Base-by-base conservation (phyloP, 192 early-diverging fungal species). In the Backusella circina region DNA sequence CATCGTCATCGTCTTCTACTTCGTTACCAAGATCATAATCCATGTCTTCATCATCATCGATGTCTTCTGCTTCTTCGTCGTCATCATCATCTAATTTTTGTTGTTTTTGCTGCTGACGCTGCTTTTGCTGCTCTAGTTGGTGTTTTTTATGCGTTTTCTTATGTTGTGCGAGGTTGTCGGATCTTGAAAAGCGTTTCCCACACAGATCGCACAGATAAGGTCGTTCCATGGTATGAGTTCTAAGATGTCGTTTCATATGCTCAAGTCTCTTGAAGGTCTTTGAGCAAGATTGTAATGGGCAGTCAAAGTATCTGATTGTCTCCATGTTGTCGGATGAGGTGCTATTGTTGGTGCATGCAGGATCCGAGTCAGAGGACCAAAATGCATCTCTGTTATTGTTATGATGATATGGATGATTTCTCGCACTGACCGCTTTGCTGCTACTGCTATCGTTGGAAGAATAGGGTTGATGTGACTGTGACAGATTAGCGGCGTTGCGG, bases 141-240 rank as follows among this genome's bases (percentile, higher is more conserved):
- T 35, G 54, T n/a, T 54, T 51, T 37, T 73, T 33, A 64, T 89
- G 88, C 8, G 88, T 89, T 70, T 89, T 89, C 65, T 84, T 82
- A 80, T 89, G 88, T 44, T 87, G 86, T 50, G 88, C 86, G 64
- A 89, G 71, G 67, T 89, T 89, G 65, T 89, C 88, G 5, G 84
- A 85, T 57, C 88, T 72, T 31, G 88, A 89, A 73, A 89, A 89
- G 12, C 85, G 76, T 66, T 89, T 89, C n/a, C 84, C 81, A 73
- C 88, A 89, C 10, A 85, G 72, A 30, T 67, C 72, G 72, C 88
- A 89, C 7, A 84, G 79, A 75, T 89, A 89, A 67, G 88, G 88
- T 18, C 86, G 79, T 44, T 89, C 88, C 75, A 88, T 81, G 2
- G 88, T 89, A 75, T 89, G 88, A 2, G 88, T 89, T 47, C 88